Evolutionary conservation across 345 rosid species (phyloP).

Genomic region (Eucalyptus marginata): DNA sequence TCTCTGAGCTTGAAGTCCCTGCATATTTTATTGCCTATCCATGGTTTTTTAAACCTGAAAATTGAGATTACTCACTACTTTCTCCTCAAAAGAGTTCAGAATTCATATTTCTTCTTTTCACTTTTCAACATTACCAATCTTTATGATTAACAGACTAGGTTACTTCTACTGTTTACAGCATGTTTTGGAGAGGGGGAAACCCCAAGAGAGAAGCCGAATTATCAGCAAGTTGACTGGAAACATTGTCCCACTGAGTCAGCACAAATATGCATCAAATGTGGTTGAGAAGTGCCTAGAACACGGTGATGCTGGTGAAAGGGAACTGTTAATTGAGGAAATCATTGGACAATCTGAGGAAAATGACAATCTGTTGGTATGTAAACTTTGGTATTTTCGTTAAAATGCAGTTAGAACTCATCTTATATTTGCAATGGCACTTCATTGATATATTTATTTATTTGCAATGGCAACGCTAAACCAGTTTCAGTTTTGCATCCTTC

Average conservation of each 20-base stretch:
- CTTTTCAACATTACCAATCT: neutral
- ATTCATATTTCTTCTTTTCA: neutral
- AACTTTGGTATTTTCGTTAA: neutral
- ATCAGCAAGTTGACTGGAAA: slow-evolving; percentile 72
- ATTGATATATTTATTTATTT: neutral
- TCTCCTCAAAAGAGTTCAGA: neutral
- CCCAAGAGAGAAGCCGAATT: slow-evolving; percentile 63
- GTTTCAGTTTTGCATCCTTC: neutral
- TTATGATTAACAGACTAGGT: neutral
- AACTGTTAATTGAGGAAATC: slow-evolving; percentile 74
- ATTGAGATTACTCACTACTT: neutral
- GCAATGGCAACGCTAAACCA: neutral
- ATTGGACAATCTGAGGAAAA: slow-evolving; percentile 65
- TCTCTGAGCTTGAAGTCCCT: neutral
- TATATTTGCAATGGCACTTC: neutral
- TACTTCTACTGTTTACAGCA: slow-evolving; percentile 40
- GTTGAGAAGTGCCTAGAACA: slow-evolving; percentile 92
- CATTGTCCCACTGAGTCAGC: slow-evolving; percentile 91
- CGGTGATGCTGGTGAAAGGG: slow-evolving; percentile 60
- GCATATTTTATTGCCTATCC: neutral
- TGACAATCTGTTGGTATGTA: slow-evolving; percentile 73
- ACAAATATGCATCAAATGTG: slow-evolving; percentile 94
- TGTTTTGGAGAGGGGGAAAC: slow-evolving; percentile 83
- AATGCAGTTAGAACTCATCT: neutral
- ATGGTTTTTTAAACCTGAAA: neutral